Percentiles rank a stretch among this genome's conserved stretches.
phyloP scores from a whole-genome alignment of 192 early-diverging fungal genomes.

The Dissophora ornata region DNA sequence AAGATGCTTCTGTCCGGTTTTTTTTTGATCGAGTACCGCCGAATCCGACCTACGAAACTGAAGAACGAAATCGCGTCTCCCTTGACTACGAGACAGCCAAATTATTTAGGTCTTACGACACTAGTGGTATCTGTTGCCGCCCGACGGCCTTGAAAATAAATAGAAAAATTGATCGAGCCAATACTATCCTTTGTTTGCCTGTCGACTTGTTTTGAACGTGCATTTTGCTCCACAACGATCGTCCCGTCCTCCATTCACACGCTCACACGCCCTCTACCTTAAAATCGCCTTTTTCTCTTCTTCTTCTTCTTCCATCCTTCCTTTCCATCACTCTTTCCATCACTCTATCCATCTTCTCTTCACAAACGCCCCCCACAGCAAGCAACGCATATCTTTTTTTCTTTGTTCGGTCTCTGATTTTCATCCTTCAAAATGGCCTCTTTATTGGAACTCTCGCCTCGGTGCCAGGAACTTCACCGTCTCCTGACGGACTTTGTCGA shows the following conservation, averaged over 20 bases:
- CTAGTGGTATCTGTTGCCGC: too few species aligned
- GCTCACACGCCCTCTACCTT: neutral
- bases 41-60: too few species aligned
- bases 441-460: conserved; percentile 33
- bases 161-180: neutral
- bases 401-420: conserved; percentile 2
- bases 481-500: conserved; percentile 27
- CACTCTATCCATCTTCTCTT: too few species aligned
- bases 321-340: neutral
- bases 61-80: too few species aligned
- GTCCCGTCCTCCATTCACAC: neutral
- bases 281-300: conserved; percentile 4
- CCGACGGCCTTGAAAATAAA: too few species aligned
- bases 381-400: neutral
- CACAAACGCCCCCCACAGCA: too few species aligned
- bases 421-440: conserved; percentile 20
- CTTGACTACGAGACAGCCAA: too few species aligned
- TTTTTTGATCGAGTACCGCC: too few species aligned
- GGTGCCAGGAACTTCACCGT: conserved; percentile 23
- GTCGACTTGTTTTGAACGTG: too few species aligned
- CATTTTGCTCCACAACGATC: too few species aligned
- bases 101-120: too few species aligned
- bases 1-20: too few species aligned
- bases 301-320: neutral
- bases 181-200: neutral